Base-by-base conservation (phyloP, 306 rosid genomes). In the Adenanthera pavonina region DNA sequence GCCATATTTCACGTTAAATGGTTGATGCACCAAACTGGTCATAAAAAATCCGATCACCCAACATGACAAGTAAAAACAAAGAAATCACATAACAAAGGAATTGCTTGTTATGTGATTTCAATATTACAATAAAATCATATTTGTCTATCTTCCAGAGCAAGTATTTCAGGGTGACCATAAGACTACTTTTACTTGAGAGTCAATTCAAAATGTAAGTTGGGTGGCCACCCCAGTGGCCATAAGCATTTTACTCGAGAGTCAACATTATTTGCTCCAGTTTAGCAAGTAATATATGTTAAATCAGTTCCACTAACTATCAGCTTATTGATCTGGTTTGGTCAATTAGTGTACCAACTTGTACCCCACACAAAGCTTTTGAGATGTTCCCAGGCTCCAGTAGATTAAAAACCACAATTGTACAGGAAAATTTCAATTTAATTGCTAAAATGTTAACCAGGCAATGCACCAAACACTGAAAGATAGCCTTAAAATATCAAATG, bases 331-430 rank as follows among this genome's bases (percentile, higher is more conserved):
- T 92, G 12, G 86, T 71, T 84, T 87, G 91, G 81, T 90, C 89
- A 71, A 90, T 88, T 80, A 90, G 85, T 48, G 90, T 90, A 66
- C 92, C 92, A 33, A 90, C 90, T 80, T 90, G 92, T 48, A 87
- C 92, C 80, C 94, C 94, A 61, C 94, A 90, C 75, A 90, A 78
- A 10, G 94, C 94, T 84, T 84, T 90, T 74, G 92, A 90, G 72
- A 90, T 85, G 84, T 88, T 88, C 79, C 92, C 92, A n/a, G 92
- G 90, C 78, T 89, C 91, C 83, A 87, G 82, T 56, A 90, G 62
- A 87, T 90, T 88, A 56, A 88, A 90, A 78, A 90, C 89, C 66
- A 90, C 91, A 75, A 90, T 92, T 90, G 86, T 75, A 78, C 48
- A 81, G 46, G 70, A 69, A 62, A 85, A 11, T 8, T 60, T 60